phyloP scores from a whole-genome alignment of 75 land plant genomes.

The Larix kaempferi region DNA sequence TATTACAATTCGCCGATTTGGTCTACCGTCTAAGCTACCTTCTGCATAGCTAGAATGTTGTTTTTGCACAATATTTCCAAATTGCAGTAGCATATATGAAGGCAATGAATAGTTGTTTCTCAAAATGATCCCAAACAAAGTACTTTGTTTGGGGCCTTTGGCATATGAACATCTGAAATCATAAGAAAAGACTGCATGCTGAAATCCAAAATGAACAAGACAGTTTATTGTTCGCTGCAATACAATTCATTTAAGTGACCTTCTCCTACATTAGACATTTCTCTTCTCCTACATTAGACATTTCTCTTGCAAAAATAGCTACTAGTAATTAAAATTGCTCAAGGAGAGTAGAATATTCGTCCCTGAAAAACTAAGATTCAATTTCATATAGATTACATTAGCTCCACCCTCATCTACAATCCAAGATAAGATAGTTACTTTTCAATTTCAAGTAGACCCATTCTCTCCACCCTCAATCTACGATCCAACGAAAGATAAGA shows the following conservation, averaged over 20 bases:
- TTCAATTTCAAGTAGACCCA: not conserved
- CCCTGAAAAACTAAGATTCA: too few species aligned
- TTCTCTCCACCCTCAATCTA: not conserved
- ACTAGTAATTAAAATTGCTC: too few species aligned
- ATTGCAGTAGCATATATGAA: not conserved
- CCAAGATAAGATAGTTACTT: too few species aligned
- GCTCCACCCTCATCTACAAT: too few species aligned
- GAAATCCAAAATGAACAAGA: not conserved
- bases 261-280: not conserved
- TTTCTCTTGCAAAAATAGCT: too few species aligned
- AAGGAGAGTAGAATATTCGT: too few species aligned
- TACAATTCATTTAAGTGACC: not conserved
- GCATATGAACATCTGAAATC: not conserved
- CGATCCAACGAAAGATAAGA: not conserved
- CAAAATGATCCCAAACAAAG: not conserved
- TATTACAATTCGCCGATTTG: not conserved
- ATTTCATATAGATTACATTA: too few species aligned
- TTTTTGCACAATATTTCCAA: not conserved
- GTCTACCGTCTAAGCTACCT: not conserved
- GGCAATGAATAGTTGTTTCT: not conserved
- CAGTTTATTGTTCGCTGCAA: not conserved
- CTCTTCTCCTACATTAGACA: too few species aligned
- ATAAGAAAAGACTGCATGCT: not conserved
- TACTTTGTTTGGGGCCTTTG: not conserved
- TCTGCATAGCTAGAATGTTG: not conserved